phyloP scores from a whole-genome alignment of 192 early-diverging fungal species.

The Oehlia diaphana region DNA sequence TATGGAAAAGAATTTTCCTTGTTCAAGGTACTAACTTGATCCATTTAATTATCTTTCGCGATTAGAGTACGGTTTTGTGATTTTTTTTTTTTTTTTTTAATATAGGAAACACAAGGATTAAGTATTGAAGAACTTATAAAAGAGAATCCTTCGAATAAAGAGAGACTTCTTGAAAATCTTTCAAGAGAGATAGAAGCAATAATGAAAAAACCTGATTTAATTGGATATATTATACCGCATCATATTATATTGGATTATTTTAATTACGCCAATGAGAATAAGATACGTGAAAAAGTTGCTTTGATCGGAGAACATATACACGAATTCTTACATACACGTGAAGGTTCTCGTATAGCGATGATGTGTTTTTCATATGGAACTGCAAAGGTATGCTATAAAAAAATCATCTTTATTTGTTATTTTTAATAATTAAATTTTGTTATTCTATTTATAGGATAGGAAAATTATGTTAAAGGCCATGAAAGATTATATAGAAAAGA shows the following conservation, averaged over 20 bases:
- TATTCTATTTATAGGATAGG: slow-evolving; percentile 58
- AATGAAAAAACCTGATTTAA: slow-evolving; percentile 76
- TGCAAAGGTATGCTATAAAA: slow-evolving; percentile 54
- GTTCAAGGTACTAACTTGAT: slow-evolving; percentile 58
- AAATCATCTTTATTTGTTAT: background rate
- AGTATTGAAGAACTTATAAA: slow-evolving; percentile 59
- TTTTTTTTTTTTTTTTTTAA: background rate
- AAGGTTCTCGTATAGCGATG: slow-evolving; percentile 86
- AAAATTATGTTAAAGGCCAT: slow-evolving; percentile 87
- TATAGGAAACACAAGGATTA: slow-evolving; percentile 34
- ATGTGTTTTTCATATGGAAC: slow-evolving; percentile 74
- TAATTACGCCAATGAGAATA: slow-evolving; percentile 59
- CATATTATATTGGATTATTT: slow-evolving; percentile 86
- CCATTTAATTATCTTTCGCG: background rate
- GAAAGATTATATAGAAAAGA: slow-evolving; percentile 76
- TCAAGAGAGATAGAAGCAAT: slow-evolving; percentile 65
- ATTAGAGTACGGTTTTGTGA: background rate
- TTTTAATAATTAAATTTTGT: background rate
- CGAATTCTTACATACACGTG: slow-evolving; percentile 89
- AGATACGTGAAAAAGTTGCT: slow-evolving; percentile 62
- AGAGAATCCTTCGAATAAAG: slow-evolving; percentile 69
- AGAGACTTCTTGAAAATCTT: slow-evolving; percentile 70
- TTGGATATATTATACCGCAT: slow-evolving; percentile 80
- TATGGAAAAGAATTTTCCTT: slow-evolving; percentile 91
- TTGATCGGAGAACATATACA: slow-evolving; percentile 79